A percentile compares a stretch with the other conserved stretches of the same genome.
Evolutionary conservation across 176 grass and related monocot genomes (phyloP).

Genomic region (Lolium multiflorum): DNA sequence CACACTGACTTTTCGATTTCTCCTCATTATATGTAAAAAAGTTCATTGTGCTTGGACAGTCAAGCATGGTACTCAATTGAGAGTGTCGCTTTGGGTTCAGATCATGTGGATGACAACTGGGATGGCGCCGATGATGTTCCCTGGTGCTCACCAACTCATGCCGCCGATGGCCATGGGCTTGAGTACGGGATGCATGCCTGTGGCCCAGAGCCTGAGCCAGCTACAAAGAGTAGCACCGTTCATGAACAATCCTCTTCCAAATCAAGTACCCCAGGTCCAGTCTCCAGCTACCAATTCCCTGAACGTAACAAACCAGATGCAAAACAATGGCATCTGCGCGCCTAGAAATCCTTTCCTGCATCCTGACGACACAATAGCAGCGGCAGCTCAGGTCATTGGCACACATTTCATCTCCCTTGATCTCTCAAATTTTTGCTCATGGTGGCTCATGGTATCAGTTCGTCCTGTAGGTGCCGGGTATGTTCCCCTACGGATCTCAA

Average conservation of each 20-base stretch:
- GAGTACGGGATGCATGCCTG: conserved; percentile 45
- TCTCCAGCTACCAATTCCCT: conserved; percentile 41
- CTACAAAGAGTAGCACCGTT: conserved; percentile 49
- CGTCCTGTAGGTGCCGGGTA: conserved; percentile 45
- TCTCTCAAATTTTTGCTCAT: background rate
- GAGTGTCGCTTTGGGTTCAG: conserved; percentile 35
- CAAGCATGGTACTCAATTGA: background rate
- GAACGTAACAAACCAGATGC: conserved; percentile 45
- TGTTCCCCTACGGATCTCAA: conserved; percentile 58
- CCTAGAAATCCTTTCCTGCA: conserved; percentile 48
- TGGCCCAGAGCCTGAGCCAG: conserved; percentile 52
- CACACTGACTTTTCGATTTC: background rate
- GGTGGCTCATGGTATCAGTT: conserved; percentile 24
- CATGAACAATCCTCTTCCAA: conserved; percentile 46
- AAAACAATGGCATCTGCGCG: conserved; percentile 25
- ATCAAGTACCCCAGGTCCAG: conserved; percentile 56
- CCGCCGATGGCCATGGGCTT: conserved; percentile 57
- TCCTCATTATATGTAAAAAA: background rate
- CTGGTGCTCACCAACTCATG: conserved; percentile 65
- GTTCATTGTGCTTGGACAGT: conserved; percentile 1
- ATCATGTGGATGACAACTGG: conserved; percentile 91
- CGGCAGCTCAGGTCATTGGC: conserved; percentile 60
- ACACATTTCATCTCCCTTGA: background rate
- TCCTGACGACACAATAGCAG: conserved; percentile 34
- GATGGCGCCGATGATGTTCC: conserved; percentile 77